A percentile compares a stretch with the other conserved stretches of the same genome.
Conservation (phyloP, 371 early-diverging fungal species). For the Rhizomucor miehei region DNA sequence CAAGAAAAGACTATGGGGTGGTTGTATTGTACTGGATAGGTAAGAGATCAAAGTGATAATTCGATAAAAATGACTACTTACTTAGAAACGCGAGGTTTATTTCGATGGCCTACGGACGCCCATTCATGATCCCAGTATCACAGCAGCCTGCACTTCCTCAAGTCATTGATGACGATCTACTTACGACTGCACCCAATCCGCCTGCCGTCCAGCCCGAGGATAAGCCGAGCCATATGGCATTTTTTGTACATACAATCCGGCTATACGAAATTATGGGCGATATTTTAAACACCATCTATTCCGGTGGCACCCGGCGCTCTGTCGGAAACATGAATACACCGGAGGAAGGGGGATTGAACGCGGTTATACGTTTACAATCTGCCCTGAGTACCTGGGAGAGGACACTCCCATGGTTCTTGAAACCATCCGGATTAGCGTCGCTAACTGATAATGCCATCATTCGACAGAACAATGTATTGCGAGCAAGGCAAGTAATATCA, state of each 20-base stretch:
- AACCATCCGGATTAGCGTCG: slow-evolving; percentile 1
- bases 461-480: slow-evolving; percentile 24
- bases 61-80: too few species aligned
- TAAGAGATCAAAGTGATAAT: too few species aligned
- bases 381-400: slow-evolving; percentile 20
- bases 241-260: slow-evolving; percentile 19
- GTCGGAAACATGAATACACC: slow-evolving; percentile 10
- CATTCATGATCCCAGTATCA: slow-evolving; percentile 26
- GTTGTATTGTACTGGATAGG: slow-evolving; percentile 26
- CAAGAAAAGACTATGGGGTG: slow-evolving; percentile 23
- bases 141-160: slow-evolving; percentile 16
- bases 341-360: slow-evolving; percentile 13
- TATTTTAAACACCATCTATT: slow-evolving; percentile 21
- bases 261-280: slow-evolving; percentile 30
- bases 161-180: slow-evolving; percentile 22
- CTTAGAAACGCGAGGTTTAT: too few species aligned
- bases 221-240: slow-evolving; percentile 28
- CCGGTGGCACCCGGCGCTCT: slow-evolving; percentile 10
- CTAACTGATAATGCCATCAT: slow-evolving; percentile 12
- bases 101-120: slow-evolving; percentile 28
- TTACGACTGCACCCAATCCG: slow-evolving; percentile 9
- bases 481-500: slow-evolving; percentile 13
- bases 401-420: slow-evolving; percentile 20
- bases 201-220: slow-evolving; percentile 18
- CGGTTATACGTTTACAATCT: slow-evolving; percentile 19